A percentile compares a stretch with the other conserved stretches of the same genome.
Evolutionary conservation across 352 stramenopile species (phyloP).

Genomic region (Globisporangium spinosum): DNA sequence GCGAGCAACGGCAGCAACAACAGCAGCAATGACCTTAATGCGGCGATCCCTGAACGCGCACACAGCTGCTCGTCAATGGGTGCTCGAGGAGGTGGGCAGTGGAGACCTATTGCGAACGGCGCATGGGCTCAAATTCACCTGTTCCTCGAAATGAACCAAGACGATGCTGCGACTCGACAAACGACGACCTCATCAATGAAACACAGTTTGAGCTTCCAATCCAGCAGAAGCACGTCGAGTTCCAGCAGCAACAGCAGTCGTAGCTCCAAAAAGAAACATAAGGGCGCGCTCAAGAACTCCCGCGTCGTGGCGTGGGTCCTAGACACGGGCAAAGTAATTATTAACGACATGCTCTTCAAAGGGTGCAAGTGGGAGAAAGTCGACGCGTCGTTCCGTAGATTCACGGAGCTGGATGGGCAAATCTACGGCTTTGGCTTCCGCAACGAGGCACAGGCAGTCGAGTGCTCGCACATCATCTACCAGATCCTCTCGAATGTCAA

Average conservation of each 20-base stretch:
- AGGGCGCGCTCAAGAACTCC: constrained; percentile 32
- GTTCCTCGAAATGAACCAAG: constrained; percentile 42
- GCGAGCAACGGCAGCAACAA: not conserved
- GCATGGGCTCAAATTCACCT: constrained; percentile 53
- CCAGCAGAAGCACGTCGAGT: constrained; percentile 1
- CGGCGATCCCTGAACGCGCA: not conserved
- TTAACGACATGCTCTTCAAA: constrained; percentile 41
- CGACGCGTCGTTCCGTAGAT: constrained; percentile 36
- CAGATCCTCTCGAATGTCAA: constrained; percentile 42
- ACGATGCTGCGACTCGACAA: constrained; percentile 7
- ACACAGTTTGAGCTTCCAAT: not conserved
- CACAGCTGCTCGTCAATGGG: constrained; percentile 11
- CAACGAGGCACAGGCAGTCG: constrained; percentile 34
- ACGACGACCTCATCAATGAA: not conserved
- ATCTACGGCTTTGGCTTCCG: constrained; percentile 51
- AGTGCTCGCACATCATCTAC: constrained; percentile 46
- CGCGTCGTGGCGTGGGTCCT: constrained; percentile 56
- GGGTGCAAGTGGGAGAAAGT: constrained; percentile 44
- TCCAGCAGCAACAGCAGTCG: not conserved
- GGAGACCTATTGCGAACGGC: constrained; percentile 38
- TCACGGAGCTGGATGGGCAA: constrained; percentile 33
- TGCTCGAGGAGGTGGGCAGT: constrained; percentile 16
- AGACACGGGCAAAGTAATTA: constrained; percentile 48
- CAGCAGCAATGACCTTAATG: not conserved
- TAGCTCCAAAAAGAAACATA: not conserved